Conservation (phyloP, 805 yeast genomes). For the Alloascoidea africana region DNA sequence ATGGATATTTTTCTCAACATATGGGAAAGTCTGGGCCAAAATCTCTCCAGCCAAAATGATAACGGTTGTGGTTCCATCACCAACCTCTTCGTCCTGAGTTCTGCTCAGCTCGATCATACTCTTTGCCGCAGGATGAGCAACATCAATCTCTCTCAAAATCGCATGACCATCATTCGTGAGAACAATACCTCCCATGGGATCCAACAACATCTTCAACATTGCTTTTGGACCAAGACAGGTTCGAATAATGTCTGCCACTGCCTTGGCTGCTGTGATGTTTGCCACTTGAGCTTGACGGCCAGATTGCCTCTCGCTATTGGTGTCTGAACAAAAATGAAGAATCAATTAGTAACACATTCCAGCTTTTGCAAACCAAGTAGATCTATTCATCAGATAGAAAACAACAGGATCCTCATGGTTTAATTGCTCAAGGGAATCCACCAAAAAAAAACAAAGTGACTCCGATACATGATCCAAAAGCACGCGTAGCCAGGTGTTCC, state of each 20-base stretch:
- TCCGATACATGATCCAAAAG: not conserved
- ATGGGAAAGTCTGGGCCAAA: conserved; percentile 87
- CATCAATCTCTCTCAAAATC: conserved; percentile 90
- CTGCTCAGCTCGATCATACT: conserved; percentile 94
- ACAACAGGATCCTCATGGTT: too few relatives aligned
- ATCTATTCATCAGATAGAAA: not conserved
- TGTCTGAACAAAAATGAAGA: conserved; percentile 28
- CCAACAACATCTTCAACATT: conserved; percentile 93
- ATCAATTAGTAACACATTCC: not conserved
- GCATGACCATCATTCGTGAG: conserved; percentile 98
- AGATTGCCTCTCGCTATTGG: conserved; percentile 82
- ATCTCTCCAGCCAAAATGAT: conserved; percentile 96
- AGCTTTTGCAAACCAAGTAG: not conserved
- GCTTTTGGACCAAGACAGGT: conserved; percentile 99
- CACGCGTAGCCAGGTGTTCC: conserved; percentile 5
- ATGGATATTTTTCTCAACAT: conserved; percentile 83
- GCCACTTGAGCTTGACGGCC: conserved; percentile 97
- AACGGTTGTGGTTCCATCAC: conserved; percentile 97
- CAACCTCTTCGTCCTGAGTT: conserved; percentile 97
- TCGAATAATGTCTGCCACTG: conserved; percentile 94
- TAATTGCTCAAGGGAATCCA: too few relatives aligned
- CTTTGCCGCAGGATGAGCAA: conserved; percentile 97
- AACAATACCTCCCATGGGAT: conserved; percentile 89
- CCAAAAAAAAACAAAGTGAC: too few relatives aligned
- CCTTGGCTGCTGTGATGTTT: conserved; percentile 98